These are phyloP conservation scores for Globisporangium cederbergense DNA, from an alignment of 352 stramenopile genomes.

Conservation along the genomic window DNA sequence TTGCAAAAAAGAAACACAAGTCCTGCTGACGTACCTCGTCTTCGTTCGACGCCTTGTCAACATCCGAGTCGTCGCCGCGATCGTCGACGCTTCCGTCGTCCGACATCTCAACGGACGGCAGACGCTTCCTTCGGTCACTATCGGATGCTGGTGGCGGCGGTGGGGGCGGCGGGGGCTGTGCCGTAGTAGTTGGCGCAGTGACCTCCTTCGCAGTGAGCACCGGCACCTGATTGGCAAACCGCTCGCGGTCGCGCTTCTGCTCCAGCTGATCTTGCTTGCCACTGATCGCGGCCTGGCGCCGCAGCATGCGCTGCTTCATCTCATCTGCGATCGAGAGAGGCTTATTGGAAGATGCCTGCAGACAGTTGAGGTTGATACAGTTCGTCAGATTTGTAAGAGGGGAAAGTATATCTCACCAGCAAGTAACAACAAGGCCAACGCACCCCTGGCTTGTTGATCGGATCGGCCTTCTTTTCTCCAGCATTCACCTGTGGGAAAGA, in stretches of 20 bases:
- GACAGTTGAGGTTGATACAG: background rate
- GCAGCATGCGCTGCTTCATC: conserved; percentile 79
- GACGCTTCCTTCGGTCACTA: conserved; percentile 26
- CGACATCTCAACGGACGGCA: conserved; percentile 79
- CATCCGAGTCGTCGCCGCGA: conserved; percentile 30
- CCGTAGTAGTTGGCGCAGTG: conserved; percentile 18
- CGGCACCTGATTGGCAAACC: conserved; percentile 61
- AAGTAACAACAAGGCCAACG: conserved; percentile 1
- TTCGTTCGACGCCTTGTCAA: conserved; percentile 63
- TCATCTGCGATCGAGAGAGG: conserved; percentile 76
- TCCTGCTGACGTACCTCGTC: conserved; percentile 36
- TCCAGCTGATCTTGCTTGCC: conserved; percentile 83
- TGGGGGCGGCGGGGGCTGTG: conserved; percentile 29
- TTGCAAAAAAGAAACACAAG: background rate
- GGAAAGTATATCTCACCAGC: too few species aligned
- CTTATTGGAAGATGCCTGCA: conserved; percentile 25
- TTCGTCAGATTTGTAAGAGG: background rate
- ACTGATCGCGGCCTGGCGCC: conserved; percentile 73
- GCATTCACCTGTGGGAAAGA: conserved; percentile 26
- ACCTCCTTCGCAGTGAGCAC: conserved; percentile 83
- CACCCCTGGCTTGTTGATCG: conserved; percentile 32
- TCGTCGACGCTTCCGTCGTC: conserved; percentile 69
- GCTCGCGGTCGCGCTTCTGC: conserved; percentile 70
- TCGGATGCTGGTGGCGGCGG: conserved; percentile 45
- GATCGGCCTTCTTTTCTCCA: conserved; percentile 28